Evolutionary conservation across 345 rosid species (phyloP).

Genomic region (Citrus unshiu): DNA sequence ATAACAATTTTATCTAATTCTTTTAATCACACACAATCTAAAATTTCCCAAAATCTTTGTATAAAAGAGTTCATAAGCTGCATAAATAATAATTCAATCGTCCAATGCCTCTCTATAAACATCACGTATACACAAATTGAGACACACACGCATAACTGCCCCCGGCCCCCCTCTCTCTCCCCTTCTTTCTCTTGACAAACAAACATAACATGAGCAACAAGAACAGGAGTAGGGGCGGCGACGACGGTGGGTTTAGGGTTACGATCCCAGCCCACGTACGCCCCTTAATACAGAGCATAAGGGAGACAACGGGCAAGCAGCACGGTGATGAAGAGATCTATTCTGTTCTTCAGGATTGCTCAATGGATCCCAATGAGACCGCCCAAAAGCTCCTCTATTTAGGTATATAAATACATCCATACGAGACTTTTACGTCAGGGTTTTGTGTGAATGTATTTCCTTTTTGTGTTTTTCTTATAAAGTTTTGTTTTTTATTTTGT

Average conservation of each 20-base stretch:
- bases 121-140: neutral
- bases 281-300: constrained; percentile 57
- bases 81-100: neutral
- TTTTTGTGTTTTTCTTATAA: neutral
- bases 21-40: too few species aligned
- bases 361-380: constrained; percentile 86
- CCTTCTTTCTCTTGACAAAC: constrained; percentile 7
- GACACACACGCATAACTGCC: neutral
- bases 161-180: neutral
- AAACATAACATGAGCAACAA: constrained; percentile 9
- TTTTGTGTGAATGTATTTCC: neutral
- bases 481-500: neutral
- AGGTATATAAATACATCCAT: constrained; percentile 37
- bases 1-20: too few species aligned
- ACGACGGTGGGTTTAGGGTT: constrained; percentile 50
- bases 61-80: too few species aligned
- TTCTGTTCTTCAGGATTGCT: constrained; percentile 57
- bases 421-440: neutral
- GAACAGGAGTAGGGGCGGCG: constrained; percentile 39
- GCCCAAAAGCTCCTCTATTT: constrained; percentile 65
- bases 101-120: neutral
- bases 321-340: constrained; percentile 86
- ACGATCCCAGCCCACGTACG: constrained; percentile 53
- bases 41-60: too few species aligned
- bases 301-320: constrained; percentile 70